phyloP scores from a whole-genome alignment of 306 rosid species.

The Mucuna pruriens region DNA sequence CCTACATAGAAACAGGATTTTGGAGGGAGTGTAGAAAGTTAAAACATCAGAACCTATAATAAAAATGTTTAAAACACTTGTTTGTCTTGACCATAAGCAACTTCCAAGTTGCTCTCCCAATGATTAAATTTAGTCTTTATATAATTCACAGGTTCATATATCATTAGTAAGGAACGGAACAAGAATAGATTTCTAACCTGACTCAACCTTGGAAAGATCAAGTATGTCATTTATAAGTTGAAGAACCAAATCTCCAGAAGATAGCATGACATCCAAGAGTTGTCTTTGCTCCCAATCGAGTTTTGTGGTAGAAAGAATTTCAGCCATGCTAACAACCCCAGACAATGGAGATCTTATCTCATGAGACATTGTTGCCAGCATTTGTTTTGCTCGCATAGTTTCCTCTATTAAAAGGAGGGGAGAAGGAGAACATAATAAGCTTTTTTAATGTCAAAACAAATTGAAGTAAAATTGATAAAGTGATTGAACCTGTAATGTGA shows the following conservation, averaged over 20 bases:
- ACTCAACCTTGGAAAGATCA: conserved; percentile 96
- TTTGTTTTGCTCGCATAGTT: conserved; percentile 97
- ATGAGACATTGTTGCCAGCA: conserved; percentile 98
- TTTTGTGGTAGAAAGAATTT: conserved; percentile 82
- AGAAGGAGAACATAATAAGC: conserved; percentile 27
- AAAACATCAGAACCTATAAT: conserved; percentile 3
- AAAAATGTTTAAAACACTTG: neutral
- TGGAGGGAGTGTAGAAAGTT: neutral
- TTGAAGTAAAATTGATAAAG: conserved; percentile 21
- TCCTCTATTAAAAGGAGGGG: conserved; percentile 63
- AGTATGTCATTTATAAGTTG: conserved; percentile 96
- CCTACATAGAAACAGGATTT: conserved; percentile 50
- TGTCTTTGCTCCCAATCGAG: conserved; percentile 82
- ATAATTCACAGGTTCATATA: neutral
- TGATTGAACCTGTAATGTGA: conserved; percentile 80
- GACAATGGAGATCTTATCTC: conserved; percentile 93
- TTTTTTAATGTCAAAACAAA: conserved; percentile 12
- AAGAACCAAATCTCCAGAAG: conserved; percentile 96
- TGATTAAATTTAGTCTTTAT: neutral
- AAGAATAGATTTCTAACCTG: conserved; percentile 62
- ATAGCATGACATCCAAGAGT: conserved; percentile 84
- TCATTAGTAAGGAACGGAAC: neutral
- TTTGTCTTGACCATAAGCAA: neutral
- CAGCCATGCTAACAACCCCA: conserved; percentile 96
- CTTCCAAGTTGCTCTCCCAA: neutral